Evolutionary conservation across 768 basidiomycete genomes (phyloP).

Genomic region (Symmetrospora coprosmae): DNA sequence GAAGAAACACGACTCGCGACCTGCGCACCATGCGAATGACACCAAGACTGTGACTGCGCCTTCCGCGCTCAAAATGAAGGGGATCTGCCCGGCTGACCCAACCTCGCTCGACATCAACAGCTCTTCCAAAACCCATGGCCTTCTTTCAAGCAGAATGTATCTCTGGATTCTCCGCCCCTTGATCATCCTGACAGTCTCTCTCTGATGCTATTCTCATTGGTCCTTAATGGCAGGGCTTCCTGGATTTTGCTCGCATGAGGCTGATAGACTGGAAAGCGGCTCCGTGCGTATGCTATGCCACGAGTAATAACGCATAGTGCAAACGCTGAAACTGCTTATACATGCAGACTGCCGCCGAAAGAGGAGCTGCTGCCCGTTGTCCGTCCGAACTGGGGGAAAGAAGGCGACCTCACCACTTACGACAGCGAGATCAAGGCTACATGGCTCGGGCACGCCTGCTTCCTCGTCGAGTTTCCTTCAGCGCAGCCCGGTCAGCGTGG

Average conservation of each 20-base stretch:
- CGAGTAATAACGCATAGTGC: too few species aligned
- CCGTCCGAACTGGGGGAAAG: slow-evolving; percentile 5
- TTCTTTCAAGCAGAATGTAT: neutral
- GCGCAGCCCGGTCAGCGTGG: slow-evolving; percentile 27
- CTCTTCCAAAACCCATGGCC: slow-evolving; percentile 13
- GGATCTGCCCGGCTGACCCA: too few species aligned
- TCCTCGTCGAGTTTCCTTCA: slow-evolving; percentile 37
- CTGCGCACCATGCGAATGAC: slow-evolving; percentile 20
- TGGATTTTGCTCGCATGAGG: too few species aligned
- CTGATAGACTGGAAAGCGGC: too few species aligned
- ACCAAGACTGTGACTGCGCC: slow-evolving; percentile 1
- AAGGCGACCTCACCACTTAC: neutral
- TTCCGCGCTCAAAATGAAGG: too few species aligned
- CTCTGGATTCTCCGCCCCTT: too few species aligned
- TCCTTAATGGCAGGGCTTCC: too few species aligned
- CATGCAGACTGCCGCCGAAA: neutral
- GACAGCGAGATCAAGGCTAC: slow-evolving; percentile 13
- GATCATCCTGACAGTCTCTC: too few species aligned
- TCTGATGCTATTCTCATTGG: too few species aligned
- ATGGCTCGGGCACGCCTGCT: slow-evolving; percentile 37
- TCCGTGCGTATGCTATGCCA: too few species aligned
- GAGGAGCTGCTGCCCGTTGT: slow-evolving; percentile 5
- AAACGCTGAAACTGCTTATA: too few species aligned
- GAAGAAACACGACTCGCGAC: slow-evolving; percentile 3
- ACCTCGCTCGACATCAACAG: too few species aligned